Conservation (phyloP, 768 basidiomycete species). For the Neoboletus magnificus region DNA sequence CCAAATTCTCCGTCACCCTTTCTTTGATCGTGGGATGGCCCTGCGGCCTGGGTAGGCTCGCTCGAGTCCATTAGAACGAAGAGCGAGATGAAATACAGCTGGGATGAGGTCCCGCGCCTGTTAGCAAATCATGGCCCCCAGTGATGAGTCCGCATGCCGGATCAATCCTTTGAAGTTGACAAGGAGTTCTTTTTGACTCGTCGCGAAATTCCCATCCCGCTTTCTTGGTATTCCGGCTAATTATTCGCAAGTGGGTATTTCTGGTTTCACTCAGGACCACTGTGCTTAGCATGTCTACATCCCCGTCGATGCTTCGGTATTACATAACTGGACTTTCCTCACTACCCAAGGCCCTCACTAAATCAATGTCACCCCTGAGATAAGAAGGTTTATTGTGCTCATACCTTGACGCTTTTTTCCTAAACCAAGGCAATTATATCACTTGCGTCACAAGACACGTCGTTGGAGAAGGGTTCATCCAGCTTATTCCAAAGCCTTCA, state of each 20-base stretch:
- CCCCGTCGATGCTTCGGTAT: not conserved
- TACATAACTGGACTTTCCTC: not conserved
- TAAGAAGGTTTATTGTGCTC: not conserved
- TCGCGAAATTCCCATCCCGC: not conserved
- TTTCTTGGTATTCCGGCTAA: not conserved
- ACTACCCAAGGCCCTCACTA: not conserved
- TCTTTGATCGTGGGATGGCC: not conserved
- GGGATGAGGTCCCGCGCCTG: not conserved
- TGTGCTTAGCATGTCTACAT: not conserved
- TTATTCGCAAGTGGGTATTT: not conserved
- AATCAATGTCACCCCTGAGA: not conserved
- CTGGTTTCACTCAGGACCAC: not conserved
- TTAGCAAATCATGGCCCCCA: not conserved
- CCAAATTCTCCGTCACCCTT: too few relatives aligned
- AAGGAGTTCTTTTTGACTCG: not conserved
- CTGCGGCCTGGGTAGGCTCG: not conserved
- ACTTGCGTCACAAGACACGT: not conserved
- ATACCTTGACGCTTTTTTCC: not conserved
- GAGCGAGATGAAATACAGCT: not conserved
- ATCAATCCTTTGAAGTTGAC: not conserved
- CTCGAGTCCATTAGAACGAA: not conserved
- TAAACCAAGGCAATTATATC: not conserved
- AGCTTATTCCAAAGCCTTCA: not conserved
- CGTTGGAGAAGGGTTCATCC: not conserved
- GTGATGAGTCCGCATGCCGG: not conserved